These are phyloP conservation scores for Oryza glaberrima DNA, from an alignment of 176 grass and related monocot species.

Conservation along the genomic window DNA sequence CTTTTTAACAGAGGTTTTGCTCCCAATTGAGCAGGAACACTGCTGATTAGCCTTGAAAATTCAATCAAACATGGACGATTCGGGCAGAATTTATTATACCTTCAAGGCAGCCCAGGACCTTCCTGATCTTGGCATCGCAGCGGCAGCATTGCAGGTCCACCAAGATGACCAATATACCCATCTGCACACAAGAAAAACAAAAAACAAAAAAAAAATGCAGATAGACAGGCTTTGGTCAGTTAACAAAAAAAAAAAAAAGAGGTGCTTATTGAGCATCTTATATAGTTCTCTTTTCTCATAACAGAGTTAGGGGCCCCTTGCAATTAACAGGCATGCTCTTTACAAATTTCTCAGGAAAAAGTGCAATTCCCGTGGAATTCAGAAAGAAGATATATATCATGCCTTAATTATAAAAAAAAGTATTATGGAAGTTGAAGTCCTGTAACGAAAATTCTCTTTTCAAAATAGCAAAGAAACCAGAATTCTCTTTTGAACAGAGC, in stretches of 20 bases:
- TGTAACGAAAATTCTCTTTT: no score
- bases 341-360: no score
- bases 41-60: neutral
- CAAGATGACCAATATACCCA: conserved; percentile 40
- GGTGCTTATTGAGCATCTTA: neutral
- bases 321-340: neutral
- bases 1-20: neutral
- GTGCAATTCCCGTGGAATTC: neutral
- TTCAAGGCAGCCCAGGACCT: conserved; percentile 34
- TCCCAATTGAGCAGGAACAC: neutral
- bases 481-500: neutral
- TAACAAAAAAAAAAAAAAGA: neutral
- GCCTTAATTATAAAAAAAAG: neutral
- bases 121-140: conserved; percentile 36
- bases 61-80: neutral
- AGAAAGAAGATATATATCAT: neutral
- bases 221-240: neutral
- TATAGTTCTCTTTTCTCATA: neutral
- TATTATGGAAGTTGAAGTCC: neutral
- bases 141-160: conserved; percentile 33
- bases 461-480: neutral
- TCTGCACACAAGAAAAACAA: neutral
- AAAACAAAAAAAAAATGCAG: no score
- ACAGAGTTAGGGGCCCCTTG: neutral
- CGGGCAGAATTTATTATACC: conserved; percentile 4